A percentile compares a stretch with the other conserved stretches of the same genome.
Conservation (phyloP, 768 basidiomycete genomes). For the Hygrophorus pudorinus region DNA sequence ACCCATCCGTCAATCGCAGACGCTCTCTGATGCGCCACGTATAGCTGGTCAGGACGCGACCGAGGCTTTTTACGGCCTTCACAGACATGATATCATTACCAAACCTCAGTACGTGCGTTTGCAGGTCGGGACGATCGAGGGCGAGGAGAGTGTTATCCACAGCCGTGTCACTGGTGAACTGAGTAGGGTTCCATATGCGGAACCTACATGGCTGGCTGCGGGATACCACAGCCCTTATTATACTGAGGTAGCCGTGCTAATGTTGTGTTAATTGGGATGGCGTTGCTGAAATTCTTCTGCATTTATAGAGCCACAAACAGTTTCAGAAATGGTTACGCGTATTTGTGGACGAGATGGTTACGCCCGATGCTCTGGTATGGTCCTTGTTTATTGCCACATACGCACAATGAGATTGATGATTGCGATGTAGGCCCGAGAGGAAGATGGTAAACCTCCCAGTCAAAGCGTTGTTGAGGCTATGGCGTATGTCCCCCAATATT, state of each 20-base stretch:
- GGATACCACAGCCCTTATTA: slow-evolving; percentile 70
- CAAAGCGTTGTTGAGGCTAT: slow-evolving; percentile 52
- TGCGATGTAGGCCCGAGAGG: slow-evolving; percentile 38
- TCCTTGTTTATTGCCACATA: slow-evolving; percentile 13
- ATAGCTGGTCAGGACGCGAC: slow-evolving; percentile 74
- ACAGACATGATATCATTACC: slow-evolving; percentile 59
- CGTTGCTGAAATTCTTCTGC: neutral
- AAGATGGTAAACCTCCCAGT: slow-evolving; percentile 58
- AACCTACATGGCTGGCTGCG: slow-evolving; percentile 62
- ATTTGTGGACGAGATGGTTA: slow-evolving; percentile 57
- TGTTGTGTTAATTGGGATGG: slow-evolving; percentile 11
- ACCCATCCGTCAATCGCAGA: neutral
- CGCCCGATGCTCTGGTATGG: slow-evolving; percentile 32
- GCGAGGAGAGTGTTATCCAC: slow-evolving; percentile 42
- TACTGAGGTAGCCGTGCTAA: slow-evolving; percentile 48
- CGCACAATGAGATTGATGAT: neutral
- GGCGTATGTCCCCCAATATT: slow-evolving; percentile 31
- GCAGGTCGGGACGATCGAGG: slow-evolving; percentile 53
- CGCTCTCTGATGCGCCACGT: neutral
- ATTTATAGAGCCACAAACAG: slow-evolving; percentile 38
- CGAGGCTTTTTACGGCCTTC: slow-evolving; percentile 70
- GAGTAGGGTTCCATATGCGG: slow-evolving; percentile 67
- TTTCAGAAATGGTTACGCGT: slow-evolving; percentile 50
- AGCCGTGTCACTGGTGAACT: slow-evolving; percentile 39
- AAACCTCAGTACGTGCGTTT: slow-evolving; percentile 57